Base-by-base conservation (phyloP, 768 basidiomycete genomes). In the Suillus paluster region DNA sequence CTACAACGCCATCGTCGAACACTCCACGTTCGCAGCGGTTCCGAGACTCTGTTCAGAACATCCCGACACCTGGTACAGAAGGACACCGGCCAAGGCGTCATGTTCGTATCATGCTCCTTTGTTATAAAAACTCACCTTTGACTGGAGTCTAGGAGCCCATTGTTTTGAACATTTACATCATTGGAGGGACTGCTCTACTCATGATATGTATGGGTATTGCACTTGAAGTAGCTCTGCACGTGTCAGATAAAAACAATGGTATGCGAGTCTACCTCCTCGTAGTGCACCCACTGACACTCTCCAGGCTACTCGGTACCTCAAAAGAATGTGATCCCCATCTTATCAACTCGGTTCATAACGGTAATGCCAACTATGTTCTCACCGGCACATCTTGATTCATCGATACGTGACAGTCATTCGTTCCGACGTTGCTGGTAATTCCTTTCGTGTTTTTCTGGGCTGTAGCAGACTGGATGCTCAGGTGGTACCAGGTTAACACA, bases 281-380 rank as follows among this genome's bases (percentile, higher is more conserved):
- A 42, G 74, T 68, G 34, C 27, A 15, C 49, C 17, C 11, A 30
- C 15, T 42, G 14, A 17, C 61, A n/a, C 53, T 50, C 21, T 23
- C 56, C 63, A 89, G 87, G 88, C 21, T 90, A 85, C 65, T 38
- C 61, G 36, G 85, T 88, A 21, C 84, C 84, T 15, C 54, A 70
- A 36, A 74, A 72, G 46, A 88, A 86, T 66, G 73, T 83, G 0
- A 81, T 89, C 63, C 72, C 75, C 9, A 70, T 83, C 33, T 79
- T 81, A 9, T 85, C 86, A 12, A 76, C 75, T 30, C 74, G 79
- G 36, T 78, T 80, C 63, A 62, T 84, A 45, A 80, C 79, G 74
- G 70, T 81, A 77, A 67, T 78, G 21, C 10, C 41, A 23, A 39
- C 4, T 2, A 23, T 36, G 12, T 44, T 39, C 4, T 17, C 12